phyloP scores from a whole-genome alignment of 257 asterid genomes.

The Solanum sejunctum region DNA sequence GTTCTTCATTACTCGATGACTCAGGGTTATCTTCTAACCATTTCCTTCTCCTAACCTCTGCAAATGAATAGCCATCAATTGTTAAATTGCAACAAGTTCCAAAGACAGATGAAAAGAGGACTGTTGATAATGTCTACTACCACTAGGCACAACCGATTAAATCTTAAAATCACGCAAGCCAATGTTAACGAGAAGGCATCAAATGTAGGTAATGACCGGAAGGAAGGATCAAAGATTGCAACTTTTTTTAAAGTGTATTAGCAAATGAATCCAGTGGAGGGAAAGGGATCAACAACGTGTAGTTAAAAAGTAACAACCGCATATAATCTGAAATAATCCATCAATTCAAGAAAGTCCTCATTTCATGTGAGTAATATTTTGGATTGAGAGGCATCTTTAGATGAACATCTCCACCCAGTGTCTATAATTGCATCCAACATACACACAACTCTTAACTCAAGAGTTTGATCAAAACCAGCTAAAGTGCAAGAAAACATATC shows the following conservation, averaged over 20 bases:
- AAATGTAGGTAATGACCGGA: not conserved
- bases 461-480: not conserved
- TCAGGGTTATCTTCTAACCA: conserved; percentile 73
- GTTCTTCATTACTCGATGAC: conserved; percentile 70
- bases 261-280: not conserved
- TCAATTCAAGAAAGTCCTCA: not conserved
- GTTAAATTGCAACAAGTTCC: not conserved
- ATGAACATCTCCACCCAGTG: not conserved
- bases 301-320: not conserved
- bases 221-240: not conserved
- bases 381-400: not conserved
- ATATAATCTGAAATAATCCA: not conserved
- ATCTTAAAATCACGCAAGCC: not conserved
- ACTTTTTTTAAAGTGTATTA: not conserved
- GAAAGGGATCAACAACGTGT: not conserved
- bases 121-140: not conserved
- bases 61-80: not conserved
- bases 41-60: conserved; percentile 95
- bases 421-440: not conserved
- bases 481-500: not conserved
- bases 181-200: not conserved
- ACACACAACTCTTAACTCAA: not conserved
- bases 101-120: not conserved
- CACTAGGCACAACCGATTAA: not conserved
- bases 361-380: not conserved